A percentile compares a stretch with the other conserved stretches of the same genome.
Evolutionary conservation across 345 rosid species (phyloP).

Genomic region (Ceriops tagal): DNA sequence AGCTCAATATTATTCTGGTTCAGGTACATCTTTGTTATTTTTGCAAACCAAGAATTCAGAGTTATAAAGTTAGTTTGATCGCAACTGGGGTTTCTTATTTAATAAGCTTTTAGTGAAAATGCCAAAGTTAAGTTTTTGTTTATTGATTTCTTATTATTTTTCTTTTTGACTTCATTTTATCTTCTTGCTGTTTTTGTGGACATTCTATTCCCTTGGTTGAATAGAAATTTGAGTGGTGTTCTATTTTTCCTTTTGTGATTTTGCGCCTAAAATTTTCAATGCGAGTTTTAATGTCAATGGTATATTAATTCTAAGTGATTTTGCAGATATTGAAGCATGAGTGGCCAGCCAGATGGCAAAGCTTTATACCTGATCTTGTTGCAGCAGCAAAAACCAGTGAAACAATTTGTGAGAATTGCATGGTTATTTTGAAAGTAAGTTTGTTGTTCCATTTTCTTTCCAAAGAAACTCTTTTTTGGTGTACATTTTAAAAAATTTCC

Average conservation of each 20-base stretch:
- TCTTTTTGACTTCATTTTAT: not conserved
- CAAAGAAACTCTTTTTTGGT: not conserved
- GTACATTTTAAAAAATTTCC: slow-evolving; percentile 13
- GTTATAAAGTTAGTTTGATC: not conserved
- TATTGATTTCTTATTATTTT: not conserved
- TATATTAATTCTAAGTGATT: not conserved
- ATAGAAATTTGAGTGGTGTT: not conserved
- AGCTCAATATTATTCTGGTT: slow-evolving; percentile 86
- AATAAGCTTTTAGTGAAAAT: not conserved
- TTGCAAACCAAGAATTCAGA: not conserved
- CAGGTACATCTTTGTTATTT: slow-evolving; percentile 50
- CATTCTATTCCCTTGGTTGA: not conserved
- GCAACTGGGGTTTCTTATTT: not conserved
- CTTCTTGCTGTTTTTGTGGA: not conserved
- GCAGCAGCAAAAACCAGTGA: slow-evolving; percentile 99
- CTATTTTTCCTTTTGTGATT: not conserved
- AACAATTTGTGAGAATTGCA: slow-evolving; percentile 99
- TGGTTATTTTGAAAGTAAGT: slow-evolving; percentile 87
- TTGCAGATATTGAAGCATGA: slow-evolving; percentile 96
- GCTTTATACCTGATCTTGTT: slow-evolving; percentile 98
- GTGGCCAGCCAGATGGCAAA: slow-evolving; percentile 97
- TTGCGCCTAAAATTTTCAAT: not conserved
- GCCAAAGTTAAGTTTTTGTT: no score
- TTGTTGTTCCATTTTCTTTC: slow-evolving; percentile 6
- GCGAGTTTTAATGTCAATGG: not conserved